Conservation (phyloP, 108 stramenopile species). For the Asterionellopsis glacialis region DNA sequence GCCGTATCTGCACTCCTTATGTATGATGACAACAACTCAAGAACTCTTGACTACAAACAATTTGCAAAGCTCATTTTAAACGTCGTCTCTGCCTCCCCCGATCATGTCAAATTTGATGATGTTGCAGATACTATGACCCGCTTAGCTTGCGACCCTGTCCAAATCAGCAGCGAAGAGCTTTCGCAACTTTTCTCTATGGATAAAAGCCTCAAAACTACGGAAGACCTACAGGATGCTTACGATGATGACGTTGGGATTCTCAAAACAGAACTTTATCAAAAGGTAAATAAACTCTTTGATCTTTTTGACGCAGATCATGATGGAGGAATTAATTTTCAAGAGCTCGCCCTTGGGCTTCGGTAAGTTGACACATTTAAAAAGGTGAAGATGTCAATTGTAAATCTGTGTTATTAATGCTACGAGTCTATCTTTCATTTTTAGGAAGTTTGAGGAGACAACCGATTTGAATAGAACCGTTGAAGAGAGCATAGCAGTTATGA, state of each 20-base stretch:
- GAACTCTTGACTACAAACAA: slow-evolving; percentile 12
- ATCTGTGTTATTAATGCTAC: too few relatives aligned
- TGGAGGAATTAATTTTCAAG: slow-evolving; percentile 13
- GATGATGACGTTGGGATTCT: not conserved
- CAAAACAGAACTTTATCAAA: not conserved
- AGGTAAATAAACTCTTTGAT: slow-evolving; percentile 4
- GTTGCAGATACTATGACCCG: slow-evolving; percentile 15
- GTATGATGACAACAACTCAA: slow-evolving; percentile 15
- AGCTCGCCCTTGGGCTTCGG: slow-evolving; percentile 25
- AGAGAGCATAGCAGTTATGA: slow-evolving; percentile 4
- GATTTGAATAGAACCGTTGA: slow-evolving; percentile 1
- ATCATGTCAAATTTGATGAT: slow-evolving; percentile 17
- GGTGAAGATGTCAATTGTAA: not conserved
- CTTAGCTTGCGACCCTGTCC: not conserved
- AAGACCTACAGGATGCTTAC: not conserved
- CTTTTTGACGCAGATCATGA: slow-evolving; percentile 14
- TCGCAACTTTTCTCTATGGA: not conserved
- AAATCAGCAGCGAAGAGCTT: slow-evolving; percentile 4
- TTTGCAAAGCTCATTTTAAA: slow-evolving; percentile 19
- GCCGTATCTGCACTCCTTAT: slow-evolving; percentile 10
- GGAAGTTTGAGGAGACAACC: slow-evolving; percentile 3
- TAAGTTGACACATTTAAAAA: not conserved
- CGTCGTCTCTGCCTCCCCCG: slow-evolving; percentile 6
- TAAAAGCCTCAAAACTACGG: not conserved
- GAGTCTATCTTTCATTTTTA: too few relatives aligned